Evolutionary conservation across 2,329 filamentous ascomycete genomes (phyloP), one percentile per base, ranked within the genome.

Genomic region (Kalmusia sp.): DNA sequence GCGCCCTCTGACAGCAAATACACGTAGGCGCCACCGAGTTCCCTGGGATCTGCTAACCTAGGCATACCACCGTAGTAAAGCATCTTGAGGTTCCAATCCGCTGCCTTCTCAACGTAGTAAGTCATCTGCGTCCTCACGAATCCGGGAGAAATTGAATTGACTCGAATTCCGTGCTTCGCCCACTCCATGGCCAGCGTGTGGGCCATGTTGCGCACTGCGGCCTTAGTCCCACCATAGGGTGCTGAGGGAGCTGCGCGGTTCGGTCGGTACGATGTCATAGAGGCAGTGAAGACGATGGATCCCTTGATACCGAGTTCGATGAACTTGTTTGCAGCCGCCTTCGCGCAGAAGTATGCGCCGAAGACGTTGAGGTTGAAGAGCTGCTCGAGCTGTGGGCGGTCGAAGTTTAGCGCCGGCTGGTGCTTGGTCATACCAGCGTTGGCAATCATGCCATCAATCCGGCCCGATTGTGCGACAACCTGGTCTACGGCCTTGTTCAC

Each of bases 121-220:
- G 77, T 80, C 78, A 80, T 80, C 67, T 59, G 74, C 43, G 90
- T 95, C 79, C 93, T 89, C 87, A 93, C 93, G 80, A 93, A 93
- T 25, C 90, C 90, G 17, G 91, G 90, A 6, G 87, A 91, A 76
- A 93, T 92, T 75, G 86, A 88, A 83, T 95, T 95, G 68, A 93
- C 90, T 31, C 90, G 87, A 70, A 93, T 92, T 64, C 83, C 82
- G 76, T 91, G 83, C 77, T 90, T 89, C 67, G 90, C 89, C 90
- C 91, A 93, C 78, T 95, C 91, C 50, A 90, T 89, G 37, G 89
- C 90, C 21, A 95, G 84, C 3, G 89, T 63, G 69, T 77, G 66
- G 64, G 75, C 62, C 74, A 78, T 78, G 49, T 77, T 77, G 38
- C 75, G 65, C 9, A 77, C 72, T 6, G 75, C 74, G 11, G 67